Evolutionary conservation across 108 stramenopile species (phyloP), one percentile per base, ranked within the genome.

Genomic region (Cyclotella cryptica): DNA sequence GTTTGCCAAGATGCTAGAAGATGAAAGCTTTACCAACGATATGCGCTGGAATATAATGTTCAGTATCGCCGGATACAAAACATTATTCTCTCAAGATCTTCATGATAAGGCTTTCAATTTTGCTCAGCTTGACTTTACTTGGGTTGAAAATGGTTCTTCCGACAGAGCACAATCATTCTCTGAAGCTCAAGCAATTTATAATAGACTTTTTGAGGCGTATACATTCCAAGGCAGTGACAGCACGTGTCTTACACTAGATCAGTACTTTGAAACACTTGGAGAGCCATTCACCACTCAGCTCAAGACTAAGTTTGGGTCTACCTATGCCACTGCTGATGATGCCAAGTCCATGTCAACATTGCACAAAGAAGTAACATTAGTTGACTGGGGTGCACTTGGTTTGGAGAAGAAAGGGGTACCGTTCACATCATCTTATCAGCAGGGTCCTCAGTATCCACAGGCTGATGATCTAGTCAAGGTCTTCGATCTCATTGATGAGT

Each of bases 231-330:
- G 59, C 9, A 11, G 12, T 28, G 27, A 3, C 17, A n/a, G n/a
- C n/a, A n/a, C n/a, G n/a, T 60, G 59, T n/a, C 7, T 53, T 7
- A 53, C 52, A 53, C 52, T 53, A 6, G 52, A 53, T n/a, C n/a
- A 53, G 18, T n/a, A 53, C 52, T 53, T 53, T 19, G 52, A 53
- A 19, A 7, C 11, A 6, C 7, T 53, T 7, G 52, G n/a, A 53
- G 7, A n/a, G 6, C 19, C 7, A 7, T 14, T 19, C 18, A 7
- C 52, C 11, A 53, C 15, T 19, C 52, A 10, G 52, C 52, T 53
- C 18, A 53, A 53, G 52, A 19, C n/a, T 53, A 19, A n/a, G 52
- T 53, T 53, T n/a, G n/a, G n/a, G 52, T 53, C 52, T 6, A 14
- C 15, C 19, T 53, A 53, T n/a, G 52, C 52, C 15, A 19, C n/a